phyloP scores from a whole-genome alignment of 495 filamentous ascomycete genomes.

The Penicillium paradoxum region DNA sequence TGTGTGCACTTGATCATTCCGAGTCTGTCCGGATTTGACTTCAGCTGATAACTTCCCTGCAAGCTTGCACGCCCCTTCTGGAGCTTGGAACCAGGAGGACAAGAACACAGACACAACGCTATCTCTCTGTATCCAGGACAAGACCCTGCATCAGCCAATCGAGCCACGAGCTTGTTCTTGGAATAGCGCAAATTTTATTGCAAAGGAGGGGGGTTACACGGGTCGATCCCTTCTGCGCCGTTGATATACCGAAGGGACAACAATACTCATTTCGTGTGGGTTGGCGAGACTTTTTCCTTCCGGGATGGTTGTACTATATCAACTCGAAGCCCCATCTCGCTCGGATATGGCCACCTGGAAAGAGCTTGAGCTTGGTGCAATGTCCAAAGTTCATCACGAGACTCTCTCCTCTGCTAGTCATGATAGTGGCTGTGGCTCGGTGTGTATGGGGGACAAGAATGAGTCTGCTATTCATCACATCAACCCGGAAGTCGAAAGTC shows the following conservation, averaged over 20 bases:
- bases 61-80: constrained; percentile 10
- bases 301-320: constrained; percentile 5
- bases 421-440: constrained; percentile 17
- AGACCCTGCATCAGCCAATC: constrained; percentile 17
- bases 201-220: constrained; percentile 18
- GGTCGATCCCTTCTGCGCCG: not conserved
- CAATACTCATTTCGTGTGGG: not conserved
- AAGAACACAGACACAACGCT: not conserved
- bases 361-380: constrained; percentile 6
- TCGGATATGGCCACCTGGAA: constrained; percentile 10
- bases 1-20: constrained; percentile 2
- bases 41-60: constrained; percentile 7
- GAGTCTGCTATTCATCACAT: constrained; percentile 15
- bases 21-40: constrained; percentile 11
- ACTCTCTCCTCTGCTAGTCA: constrained; percentile 6
- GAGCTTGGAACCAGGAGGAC: constrained; percentile 1
- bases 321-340: not conserved
- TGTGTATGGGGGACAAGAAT: constrained; percentile 13
- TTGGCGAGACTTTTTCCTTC: not conserved
- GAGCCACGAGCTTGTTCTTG: constrained; percentile 3
- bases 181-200: constrained; percentile 1
- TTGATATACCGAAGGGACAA: constrained; percentile 16
- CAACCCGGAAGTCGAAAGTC: constrained; percentile 1
- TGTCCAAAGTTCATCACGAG: constrained; percentile 17
- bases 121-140: not conserved